phyloP scores from a whole-genome alignment of 441 rosid genomes.

The Syzygium syzygioides region DNA sequence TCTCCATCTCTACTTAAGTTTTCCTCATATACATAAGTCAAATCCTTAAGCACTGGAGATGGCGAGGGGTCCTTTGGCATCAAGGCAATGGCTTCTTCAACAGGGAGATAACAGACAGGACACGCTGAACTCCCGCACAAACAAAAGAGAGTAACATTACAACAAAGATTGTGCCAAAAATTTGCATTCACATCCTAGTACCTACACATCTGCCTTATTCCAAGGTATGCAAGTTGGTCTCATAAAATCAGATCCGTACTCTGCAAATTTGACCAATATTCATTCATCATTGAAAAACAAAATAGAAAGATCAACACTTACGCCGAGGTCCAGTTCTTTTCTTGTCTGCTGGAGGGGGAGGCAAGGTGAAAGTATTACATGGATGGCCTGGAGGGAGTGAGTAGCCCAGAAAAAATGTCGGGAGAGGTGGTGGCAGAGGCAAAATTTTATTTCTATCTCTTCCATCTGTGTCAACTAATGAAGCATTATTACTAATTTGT shows the following conservation, averaged over 20 bases:
- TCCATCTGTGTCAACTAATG: background rate
- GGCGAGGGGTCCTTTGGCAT: conserved; percentile 72
- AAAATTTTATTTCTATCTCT: background rate
- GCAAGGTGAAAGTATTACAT: conserved; percentile 63
- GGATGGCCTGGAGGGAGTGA: conserved; percentile 82
- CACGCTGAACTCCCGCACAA: conserved; percentile 48
- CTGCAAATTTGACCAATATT: background rate
- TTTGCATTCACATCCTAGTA: background rate
- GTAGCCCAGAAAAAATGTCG: conserved; percentile 64
- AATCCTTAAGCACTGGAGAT: conserved; percentile 58
- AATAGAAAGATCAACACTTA: conserved; percentile 28
- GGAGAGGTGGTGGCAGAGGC: conserved; percentile 48
- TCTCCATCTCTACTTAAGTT: conserved; percentile 36
- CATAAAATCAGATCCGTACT: background rate
- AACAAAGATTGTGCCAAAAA: background rate
- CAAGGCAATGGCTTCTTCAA: conserved; percentile 69
- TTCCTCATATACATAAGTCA: conserved; percentile 63
- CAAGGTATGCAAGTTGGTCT: background rate
- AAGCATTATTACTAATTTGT: conserved; percentile 19
- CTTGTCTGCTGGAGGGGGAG: conserved; percentile 93
- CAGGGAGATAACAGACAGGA: conserved; percentile 87
- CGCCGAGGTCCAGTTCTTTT: conserved; percentile 90
- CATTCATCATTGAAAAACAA: background rate
- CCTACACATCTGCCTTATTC: background rate
- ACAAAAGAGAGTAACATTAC: conserved; percentile 17